Percentiles rank a stretch among this genome's conserved stretches.
Evolutionary conservation across 768 basidiomycete genomes (phyloP).

Genomic region (Amanita inopinata): DNA sequence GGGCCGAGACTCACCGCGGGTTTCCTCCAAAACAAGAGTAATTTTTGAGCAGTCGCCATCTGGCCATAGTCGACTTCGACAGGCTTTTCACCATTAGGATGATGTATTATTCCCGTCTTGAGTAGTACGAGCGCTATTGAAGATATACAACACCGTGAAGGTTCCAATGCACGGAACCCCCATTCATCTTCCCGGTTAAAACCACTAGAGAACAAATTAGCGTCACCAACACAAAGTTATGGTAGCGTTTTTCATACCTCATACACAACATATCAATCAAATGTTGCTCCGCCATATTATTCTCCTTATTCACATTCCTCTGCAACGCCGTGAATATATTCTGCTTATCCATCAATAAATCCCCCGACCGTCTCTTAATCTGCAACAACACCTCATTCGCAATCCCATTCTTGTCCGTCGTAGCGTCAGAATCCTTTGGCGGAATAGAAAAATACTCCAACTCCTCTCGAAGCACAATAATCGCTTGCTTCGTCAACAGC

Average conservation of each 20-base stretch:
- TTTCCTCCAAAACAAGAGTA: conserved; percentile 97
- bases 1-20: conserved; percentile 73
- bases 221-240: not conserved
- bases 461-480: conserved; percentile 96
- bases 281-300: conserved; percentile 98
- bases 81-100: conserved; percentile 51
- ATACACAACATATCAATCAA: conserved; percentile 99
- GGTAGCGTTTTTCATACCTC: conserved; percentile 48
- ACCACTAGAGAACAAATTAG: conserved; percentile 45
- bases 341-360: conserved; percentile 77
- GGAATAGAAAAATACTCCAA: conserved; percentile 98
- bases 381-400: conserved; percentile 72
- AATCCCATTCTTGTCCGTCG: conserved; percentile 69
- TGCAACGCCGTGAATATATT: conserved; percentile 97
- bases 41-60: conserved; percentile 96
- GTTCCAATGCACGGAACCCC: conserved; percentile 95
- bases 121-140: conserved; percentile 95
- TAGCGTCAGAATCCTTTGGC: conserved; percentile 48
- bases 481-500: conserved; percentile 89
- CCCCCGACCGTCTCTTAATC: conserved; percentile 80
- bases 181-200: conserved; percentile 97
- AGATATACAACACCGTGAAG: conserved; percentile 93
- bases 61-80: conserved; percentile 85
- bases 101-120: conserved; percentile 91
- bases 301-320: conserved; percentile 98